Conservation (phyloP, 2,329 filamentous ascomycete genomes). For the Chalara sp. region DNA sequence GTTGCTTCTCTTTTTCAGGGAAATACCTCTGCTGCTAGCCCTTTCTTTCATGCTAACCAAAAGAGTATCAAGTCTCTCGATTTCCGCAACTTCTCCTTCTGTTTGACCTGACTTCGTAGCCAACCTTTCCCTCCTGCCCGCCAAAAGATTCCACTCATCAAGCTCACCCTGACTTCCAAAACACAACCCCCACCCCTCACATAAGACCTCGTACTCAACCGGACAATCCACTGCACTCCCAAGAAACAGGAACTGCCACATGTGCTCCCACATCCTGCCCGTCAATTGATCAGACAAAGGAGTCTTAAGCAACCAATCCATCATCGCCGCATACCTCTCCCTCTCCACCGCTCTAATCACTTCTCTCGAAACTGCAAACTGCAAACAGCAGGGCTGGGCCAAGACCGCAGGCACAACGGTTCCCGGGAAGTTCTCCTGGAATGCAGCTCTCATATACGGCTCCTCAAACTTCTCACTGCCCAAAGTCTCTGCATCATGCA, state of each 20-base stretch:
- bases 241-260: slow-evolving; percentile 43
- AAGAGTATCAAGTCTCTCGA: no score
- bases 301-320: slow-evolving; percentile 51
- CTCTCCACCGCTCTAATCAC: slow-evolving; percentile 39
- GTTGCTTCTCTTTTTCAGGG: neutral
- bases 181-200: no score
- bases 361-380: slow-evolving; percentile 53
- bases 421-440: slow-evolving; percentile 6
- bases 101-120: no score
- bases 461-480: slow-evolving; percentile 21
- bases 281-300: slow-evolving; percentile 43
- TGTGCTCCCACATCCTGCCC: slow-evolving; percentile 54
- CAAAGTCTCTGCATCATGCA: slow-evolving; percentile 24
- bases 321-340: slow-evolving; percentile 46
- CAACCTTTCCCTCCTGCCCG: no score
- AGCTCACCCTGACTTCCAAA: no score
- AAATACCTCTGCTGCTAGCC: no score
- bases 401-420: slow-evolving; percentile 36
- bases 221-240: slow-evolving; percentile 11
- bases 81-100: no score
- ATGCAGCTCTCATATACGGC: slow-evolving; percentile 6
- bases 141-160: no score
- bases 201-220: slow-evolving; percentile 2
- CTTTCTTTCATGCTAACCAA: no score
- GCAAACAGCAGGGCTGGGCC: slow-evolving; percentile 53